A percentile compares a stretch with the other conserved stretches of the same genome.
These are phyloP conservation scores for Leishmania amazonensis DNA, from an alignment of 208 protist species.

Conservation along the genomic window DNA sequence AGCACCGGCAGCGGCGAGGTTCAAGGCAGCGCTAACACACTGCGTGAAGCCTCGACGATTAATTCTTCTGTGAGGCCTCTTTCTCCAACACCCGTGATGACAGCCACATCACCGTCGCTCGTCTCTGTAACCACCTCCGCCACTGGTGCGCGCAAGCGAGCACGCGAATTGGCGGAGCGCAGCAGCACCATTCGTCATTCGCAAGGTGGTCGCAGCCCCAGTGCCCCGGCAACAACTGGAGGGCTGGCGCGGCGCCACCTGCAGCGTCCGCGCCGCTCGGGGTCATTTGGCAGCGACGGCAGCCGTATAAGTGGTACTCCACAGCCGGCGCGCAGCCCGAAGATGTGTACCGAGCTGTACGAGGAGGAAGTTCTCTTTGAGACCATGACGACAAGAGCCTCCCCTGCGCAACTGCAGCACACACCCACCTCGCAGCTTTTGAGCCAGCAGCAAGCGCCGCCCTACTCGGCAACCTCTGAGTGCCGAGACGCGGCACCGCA, in stretches of 20 bases:
- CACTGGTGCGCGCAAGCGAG: conserved; percentile 7
- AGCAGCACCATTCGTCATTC: not conserved
- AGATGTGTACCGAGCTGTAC: not conserved
- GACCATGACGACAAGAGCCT: not conserved
- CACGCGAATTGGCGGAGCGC: not conserved
- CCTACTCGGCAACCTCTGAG: conserved; percentile 12
- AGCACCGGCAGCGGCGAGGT: conserved; percentile 7
- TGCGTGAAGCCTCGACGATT: not conserved
- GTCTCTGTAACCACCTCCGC: not conserved
- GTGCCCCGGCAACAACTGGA: not conserved
- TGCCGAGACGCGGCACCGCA: not conserved
- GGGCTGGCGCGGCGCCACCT: not conserved
- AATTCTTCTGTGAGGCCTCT: not conserved
- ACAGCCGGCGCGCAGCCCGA: not conserved
- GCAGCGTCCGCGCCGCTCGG: not conserved
- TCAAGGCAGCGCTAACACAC: not conserved
- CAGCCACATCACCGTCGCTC: not conserved
- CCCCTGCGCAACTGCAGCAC: conserved; percentile 13
- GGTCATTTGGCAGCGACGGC: not conserved
- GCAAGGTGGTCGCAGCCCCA: conserved; percentile 1
- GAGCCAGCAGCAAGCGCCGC: conserved; percentile 15
- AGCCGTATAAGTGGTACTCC: conserved; percentile 4
- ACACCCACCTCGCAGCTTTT: conserved; percentile 34
- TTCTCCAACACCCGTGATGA: conserved; percentile 1
- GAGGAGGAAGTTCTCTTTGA: conserved; percentile 21